A percentile compares a stretch with the other conserved stretches of the same genome.
Conservation (phyloP, 805 yeast genomes). For the Millerozyma acaciae region DNA sequence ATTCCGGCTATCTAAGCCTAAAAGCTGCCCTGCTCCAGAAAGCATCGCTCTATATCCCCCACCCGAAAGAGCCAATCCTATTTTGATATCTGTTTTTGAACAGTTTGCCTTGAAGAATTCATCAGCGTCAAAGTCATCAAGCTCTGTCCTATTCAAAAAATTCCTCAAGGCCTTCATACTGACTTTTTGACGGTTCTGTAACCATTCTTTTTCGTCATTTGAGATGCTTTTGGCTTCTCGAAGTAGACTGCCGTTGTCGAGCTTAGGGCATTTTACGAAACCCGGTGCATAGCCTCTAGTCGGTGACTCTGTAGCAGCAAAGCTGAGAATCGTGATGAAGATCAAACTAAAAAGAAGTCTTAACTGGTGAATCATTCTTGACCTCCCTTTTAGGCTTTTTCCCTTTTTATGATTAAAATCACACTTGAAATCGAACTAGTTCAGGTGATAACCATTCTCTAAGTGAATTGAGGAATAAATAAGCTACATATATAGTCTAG, state of each 20-base stretch:
- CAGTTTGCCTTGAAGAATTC: slow-evolving; percentile 14
- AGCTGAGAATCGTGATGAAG: too few species aligned
- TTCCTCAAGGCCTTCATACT: slow-evolving; percentile 20
- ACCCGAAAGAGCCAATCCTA: slow-evolving; percentile 38
- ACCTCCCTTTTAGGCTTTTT: too few species aligned
- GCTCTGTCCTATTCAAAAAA: slow-evolving; percentile 19
- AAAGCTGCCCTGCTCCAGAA: slow-evolving; percentile 75
- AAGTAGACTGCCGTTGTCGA: slow-evolving; percentile 15
- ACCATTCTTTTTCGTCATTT: slow-evolving; percentile 21
- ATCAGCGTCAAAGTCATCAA: slow-evolving; percentile 19
- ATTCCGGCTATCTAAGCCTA: slow-evolving; percentile 77
- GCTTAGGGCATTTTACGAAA: slow-evolving; percentile 23
- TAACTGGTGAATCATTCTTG: too few species aligned
- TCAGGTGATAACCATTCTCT: too few species aligned
- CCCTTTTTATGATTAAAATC: too few species aligned
- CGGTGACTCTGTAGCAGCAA: slow-evolving; percentile 16
- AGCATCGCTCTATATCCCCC: slow-evolving; percentile 50
- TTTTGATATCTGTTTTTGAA: slow-evolving; percentile 12
- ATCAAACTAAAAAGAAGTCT: too few species aligned
- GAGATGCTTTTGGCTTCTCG: slow-evolving; percentile 26
- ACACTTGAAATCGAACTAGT: too few species aligned
- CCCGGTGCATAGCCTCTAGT: slow-evolving; percentile 30
- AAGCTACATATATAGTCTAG: not conserved
- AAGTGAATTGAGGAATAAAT: slow-evolving; percentile 1
- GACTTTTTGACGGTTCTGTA: slow-evolving; percentile 18